Evolutionary conservation across 805 yeast genomes (phyloP).

Genomic region (Saccharomyces mikatae): DNA sequence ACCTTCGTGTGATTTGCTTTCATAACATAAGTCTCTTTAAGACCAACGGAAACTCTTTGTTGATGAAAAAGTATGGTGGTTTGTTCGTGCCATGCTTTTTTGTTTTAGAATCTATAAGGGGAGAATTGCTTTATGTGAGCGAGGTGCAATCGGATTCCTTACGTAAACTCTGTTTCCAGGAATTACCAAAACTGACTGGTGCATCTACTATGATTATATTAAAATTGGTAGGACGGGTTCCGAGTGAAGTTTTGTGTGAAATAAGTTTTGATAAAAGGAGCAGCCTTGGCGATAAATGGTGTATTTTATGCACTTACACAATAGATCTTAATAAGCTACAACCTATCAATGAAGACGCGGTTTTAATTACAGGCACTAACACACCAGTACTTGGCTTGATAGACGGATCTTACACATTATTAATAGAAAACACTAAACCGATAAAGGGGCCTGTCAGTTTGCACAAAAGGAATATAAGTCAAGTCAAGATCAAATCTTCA

Average conservation of each 20-base stretch:
- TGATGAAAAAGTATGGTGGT: background rate
- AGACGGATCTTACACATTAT: conserved; percentile 19
- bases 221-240: conserved; percentile 17
- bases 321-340: conserved; percentile 16
- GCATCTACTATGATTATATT: conserved; percentile 11
- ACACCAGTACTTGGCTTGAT: conserved; percentile 19
- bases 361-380: conserved; percentile 7
- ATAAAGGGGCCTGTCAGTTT: background rate
- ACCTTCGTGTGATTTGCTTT: conserved; percentile 19
- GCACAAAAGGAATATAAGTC: background rate
- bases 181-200: conserved; percentile 14
- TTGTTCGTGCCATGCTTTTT: conserved; percentile 18
- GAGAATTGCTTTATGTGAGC: conserved; percentile 19
- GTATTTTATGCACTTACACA: conserved; percentile 4
- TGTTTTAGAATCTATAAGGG: conserved; percentile 15
- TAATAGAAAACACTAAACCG: background rate
- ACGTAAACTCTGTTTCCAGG: conserved; percentile 19
- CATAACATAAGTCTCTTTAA: conserved; percentile 11
- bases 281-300: conserved; percentile 10
- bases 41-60: background rate
- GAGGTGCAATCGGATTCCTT: conserved; percentile 19
- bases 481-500: conserved; percentile 7
- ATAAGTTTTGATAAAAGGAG: background rate
- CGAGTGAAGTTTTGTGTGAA: conserved; percentile 4
- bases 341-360: conserved; percentile 4